A percentile compares a stretch with the other conserved stretches of the same genome.
Evolutionary conservation across 768 basidiomycete genomes (phyloP).

Genomic region (Kwoniella shandongensis): DNA sequence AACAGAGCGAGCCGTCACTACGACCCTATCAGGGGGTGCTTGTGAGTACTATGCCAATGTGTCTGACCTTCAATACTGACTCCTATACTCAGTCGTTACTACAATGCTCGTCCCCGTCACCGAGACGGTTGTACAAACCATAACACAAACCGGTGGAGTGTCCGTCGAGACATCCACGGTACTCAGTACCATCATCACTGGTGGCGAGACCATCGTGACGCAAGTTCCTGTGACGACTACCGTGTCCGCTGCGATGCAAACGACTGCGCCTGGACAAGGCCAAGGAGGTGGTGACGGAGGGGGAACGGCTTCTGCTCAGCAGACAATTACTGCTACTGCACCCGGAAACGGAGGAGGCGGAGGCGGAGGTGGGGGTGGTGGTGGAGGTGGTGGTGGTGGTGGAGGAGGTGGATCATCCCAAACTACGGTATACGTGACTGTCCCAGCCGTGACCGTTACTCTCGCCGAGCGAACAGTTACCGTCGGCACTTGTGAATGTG

Average conservation of each 20-base stretch:
- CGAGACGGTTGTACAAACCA: neutral
- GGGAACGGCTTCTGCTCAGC: neutral
- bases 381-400: conserved; percentile 7
- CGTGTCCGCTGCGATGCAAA: neutral
- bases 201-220: conserved; percentile 12
- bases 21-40: neutral
- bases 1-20: conserved; percentile 6
- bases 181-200: conserved; percentile 12
- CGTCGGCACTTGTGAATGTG: neutral
- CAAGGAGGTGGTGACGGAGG: neutral
- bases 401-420: conserved; percentile 1
- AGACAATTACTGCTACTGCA: neutral
- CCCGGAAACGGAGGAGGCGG: neutral
- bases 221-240: conserved; percentile 16
- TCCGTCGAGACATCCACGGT: neutral
- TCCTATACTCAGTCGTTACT: neutral
- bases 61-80: neutral
- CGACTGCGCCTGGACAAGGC: neutral
- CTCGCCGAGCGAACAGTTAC: neutral
- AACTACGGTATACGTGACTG: neutral
- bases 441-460: neutral
- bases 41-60: conserved; percentile 7
- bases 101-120: conserved; percentile 12
- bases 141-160: conserved; percentile 6
- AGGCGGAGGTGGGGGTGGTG: conserved; percentile 1